These are phyloP conservation scores for Salvia sclarea DNA, from an alignment of 305 asterid genomes.

Conservation along the genomic window DNA sequence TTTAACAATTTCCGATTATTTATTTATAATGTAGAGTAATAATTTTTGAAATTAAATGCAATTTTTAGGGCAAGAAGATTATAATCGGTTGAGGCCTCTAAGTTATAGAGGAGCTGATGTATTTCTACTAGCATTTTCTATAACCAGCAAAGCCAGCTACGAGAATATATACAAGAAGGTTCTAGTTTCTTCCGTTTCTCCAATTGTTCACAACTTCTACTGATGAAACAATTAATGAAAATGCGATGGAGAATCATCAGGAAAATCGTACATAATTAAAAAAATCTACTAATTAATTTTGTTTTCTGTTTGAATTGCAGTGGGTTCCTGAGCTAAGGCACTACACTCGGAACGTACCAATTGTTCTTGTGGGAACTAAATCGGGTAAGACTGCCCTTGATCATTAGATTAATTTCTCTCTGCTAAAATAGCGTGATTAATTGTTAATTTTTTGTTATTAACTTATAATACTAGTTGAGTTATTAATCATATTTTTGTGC, in stretches of 20 bases:
- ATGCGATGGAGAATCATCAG: no score
- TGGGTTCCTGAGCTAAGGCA: slow-evolving; percentile 71
- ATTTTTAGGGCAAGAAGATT: slow-evolving; percentile 76
- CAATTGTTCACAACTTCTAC: no score
- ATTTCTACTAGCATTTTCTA: slow-evolving; percentile 68
- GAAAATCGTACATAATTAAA: no score
- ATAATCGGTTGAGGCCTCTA: slow-evolving; percentile 76
- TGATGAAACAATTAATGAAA: no score
- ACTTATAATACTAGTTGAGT: no score
- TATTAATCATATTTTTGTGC: no score
- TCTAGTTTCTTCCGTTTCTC: background rate
- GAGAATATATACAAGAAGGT: slow-evolving; percentile 83
- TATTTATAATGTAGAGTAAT: background rate
- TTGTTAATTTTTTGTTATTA: no score
- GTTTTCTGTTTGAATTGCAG: slow-evolving; percentile 32
- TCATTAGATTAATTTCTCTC: background rate
- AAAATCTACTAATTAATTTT: no score
- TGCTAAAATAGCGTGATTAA: background rate
- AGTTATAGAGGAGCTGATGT: slow-evolving; percentile 90
- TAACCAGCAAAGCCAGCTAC: slow-evolving; percentile 77
- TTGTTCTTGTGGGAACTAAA: slow-evolving; percentile 74
- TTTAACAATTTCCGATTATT: background rate
- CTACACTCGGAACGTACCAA: slow-evolving; percentile 64
- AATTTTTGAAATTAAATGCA: background rate
- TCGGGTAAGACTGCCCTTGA: slow-evolving; percentile 40